Percentiles rank a stretch among this genome's conserved stretches.
phyloP scores from a whole-genome alignment of 345 rosid species.

The Pistacia atlantica region DNA sequence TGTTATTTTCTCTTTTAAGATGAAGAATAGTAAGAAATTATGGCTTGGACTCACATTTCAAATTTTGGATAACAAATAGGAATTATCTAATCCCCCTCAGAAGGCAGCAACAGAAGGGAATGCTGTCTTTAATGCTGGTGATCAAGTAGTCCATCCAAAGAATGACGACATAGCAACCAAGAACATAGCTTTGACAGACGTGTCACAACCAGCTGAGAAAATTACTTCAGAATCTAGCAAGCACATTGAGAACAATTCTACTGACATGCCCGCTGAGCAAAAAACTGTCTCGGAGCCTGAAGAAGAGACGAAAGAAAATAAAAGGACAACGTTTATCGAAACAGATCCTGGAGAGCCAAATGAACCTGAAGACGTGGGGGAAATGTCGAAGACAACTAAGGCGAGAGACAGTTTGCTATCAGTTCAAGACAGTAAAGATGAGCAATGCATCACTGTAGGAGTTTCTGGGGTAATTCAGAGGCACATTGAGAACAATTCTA shows the following conservation, averaged over 20 bases:
- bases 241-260: background rate
- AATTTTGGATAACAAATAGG: conserved; percentile 34
- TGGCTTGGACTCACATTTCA: conserved; percentile 1
- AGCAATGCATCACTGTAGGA: conserved; percentile 28
- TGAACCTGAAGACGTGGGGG: background rate
- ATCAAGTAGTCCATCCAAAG: conserved; percentile 14
- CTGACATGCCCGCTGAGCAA: conserved; percentile 11
- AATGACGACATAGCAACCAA: conserved; percentile 14
- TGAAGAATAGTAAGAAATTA: conserved; percentile 1
- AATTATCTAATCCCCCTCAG: conserved; percentile 22
- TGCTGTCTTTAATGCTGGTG: conserved; percentile 22
- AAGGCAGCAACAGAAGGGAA: conserved; percentile 40
- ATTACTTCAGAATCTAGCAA: conserved; percentile 29
- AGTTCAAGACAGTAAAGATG: conserved; percentile 17
- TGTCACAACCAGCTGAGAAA: conserved; percentile 27
- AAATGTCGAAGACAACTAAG: conserved; percentile 6
- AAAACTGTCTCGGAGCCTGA: background rate
- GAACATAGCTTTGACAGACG: background rate
- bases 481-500: background rate
- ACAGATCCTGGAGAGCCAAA: conserved; percentile 9
- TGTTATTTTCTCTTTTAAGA: background rate
- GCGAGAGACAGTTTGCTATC: background rate
- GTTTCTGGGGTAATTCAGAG: conserved; percentile 28
- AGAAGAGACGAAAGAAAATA: background rate
- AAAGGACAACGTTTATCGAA: no score